A percentile compares a stretch with the other conserved stretches of the same genome.
Evolutionary conservation across 257 asterid genomes (phyloP).

Genomic region (Solanum tarapatanum): DNA sequence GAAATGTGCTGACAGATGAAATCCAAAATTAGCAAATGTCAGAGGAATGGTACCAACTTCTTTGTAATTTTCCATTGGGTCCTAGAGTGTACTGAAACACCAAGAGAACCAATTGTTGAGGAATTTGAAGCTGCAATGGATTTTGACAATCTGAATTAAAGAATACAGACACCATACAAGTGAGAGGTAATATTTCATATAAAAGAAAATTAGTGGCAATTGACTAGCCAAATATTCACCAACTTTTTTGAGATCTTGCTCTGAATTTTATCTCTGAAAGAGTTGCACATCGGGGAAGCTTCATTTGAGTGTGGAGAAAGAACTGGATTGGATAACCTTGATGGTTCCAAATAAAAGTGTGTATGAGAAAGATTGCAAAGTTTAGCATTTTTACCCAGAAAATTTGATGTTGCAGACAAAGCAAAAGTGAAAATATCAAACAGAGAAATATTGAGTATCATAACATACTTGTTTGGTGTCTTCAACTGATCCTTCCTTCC

Average conservation of each 20-base stretch:
- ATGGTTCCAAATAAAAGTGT: constrained; percentile 4
- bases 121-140: constrained; percentile 26
- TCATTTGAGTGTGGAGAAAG: constrained; percentile 22
- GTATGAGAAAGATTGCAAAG: constrained; percentile 2
- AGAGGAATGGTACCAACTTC: constrained; percentile 38
- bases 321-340: constrained; percentile 33
- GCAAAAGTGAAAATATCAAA: neutral
- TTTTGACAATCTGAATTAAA: constrained; percentile 36
- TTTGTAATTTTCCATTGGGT: constrained; percentile 66
- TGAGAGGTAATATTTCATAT: neutral
- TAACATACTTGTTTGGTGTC: neutral
- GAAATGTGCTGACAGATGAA: neutral
- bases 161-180: neutral
- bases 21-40: neutral
- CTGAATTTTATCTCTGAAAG: constrained; percentile 20
- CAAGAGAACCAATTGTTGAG: constrained; percentile 27
- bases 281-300: constrained; percentile 20
- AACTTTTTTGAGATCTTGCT: constrained; percentile 51
- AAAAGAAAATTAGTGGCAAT: neutral
- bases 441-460: neutral
- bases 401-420: neutral
- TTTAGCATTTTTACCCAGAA: neutral
- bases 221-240: constrained; percentile 14
- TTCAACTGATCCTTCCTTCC: constrained; percentile 2
- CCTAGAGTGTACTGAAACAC: constrained; percentile 37